Evolutionary conservation across 2,329 filamentous ascomycete species (phyloP), one percentile per base, ranked within the genome.

Genomic region (Pyrenochaeta sp.): DNA sequence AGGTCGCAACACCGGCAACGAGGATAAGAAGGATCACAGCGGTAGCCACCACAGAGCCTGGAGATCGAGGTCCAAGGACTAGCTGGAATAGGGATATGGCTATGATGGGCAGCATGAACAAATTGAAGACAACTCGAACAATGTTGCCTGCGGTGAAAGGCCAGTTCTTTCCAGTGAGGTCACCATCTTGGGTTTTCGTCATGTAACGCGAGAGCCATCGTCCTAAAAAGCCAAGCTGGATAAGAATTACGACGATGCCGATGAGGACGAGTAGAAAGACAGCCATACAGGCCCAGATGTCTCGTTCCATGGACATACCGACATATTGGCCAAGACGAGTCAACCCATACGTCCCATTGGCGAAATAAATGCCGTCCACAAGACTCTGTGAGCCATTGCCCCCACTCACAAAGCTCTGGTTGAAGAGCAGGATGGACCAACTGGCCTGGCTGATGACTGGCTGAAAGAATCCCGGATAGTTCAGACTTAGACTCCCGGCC

Each of bases 251-350:
- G 9, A 89, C 81, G 37, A 76, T 77, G 26, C 73, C 84, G 46
- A 95, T 81, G 51, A 96, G 88, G 51, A 87, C 86, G 7, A 93
- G 79, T 13, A 97, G 81, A 87, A 91, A 97, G 30, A 96, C 79
- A 65, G 94, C 90, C 87, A 96, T 94, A 51, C 90, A 90, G 1
- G 90, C 87, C 94, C 94, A 99, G 14, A 96, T 83, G 67, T 99
- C 94, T 48, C 85, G 77, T 9, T 83, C 81, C 17, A 83, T 77
- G 18, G 81, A 78, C 82, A 97, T 88, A 22, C 94, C 94, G 26
- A 94, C 83, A 38, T 94, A 80, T 67, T 96, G 90, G 28, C 87
- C 87, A 59, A 94, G 80, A 34, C 81, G 79, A 50, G 94, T 86
- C 35, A 99, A 76, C 19, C 94, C 94, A 60, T 93, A 92, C 2